A percentile compares a stretch with the other conserved stretches of the same genome.
phyloP scores from a whole-genome alignment of 345 rosid species.

The Ailanthus altissimus region DNA sequence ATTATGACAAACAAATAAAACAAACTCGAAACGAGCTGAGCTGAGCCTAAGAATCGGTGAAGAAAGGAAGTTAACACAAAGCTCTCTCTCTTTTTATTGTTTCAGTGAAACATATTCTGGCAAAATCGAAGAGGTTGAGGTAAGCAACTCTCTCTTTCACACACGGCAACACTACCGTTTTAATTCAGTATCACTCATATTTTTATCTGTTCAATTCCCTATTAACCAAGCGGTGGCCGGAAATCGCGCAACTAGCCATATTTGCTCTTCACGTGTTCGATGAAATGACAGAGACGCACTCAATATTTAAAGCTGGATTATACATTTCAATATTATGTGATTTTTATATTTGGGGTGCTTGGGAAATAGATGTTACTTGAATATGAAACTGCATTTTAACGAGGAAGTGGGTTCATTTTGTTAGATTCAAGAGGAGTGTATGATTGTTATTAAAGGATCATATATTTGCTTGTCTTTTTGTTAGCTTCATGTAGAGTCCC shows the following conservation, averaged over 20 bases:
- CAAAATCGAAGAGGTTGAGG: background rate
- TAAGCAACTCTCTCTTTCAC: background rate
- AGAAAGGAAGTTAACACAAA: background rate
- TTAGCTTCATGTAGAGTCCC: background rate
- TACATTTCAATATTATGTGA: background rate
- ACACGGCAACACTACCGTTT: background rate
- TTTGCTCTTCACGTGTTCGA: background rate
- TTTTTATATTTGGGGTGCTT: background rate
- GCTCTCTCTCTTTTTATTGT: background rate
- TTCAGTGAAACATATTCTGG: background rate
- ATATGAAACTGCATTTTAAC: background rate
- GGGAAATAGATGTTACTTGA: background rate
- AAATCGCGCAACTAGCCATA: background rate
- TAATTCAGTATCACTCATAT: background rate
- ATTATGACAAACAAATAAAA: no score
- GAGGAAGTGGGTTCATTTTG: background rate
- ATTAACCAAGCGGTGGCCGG: background rate
- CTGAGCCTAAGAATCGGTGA: no score
- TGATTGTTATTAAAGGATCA: no score
- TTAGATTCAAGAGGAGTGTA: background rate
- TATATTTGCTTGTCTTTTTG: no score
- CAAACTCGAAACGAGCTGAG: no score
- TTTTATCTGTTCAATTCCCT: background rate
- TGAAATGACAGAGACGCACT: conserved; percentile 6
- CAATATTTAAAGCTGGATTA: background rate